Evolutionary conservation across 441 rosid genomes (phyloP).

Genomic region (Pelargonium myrrhifolium): DNA sequence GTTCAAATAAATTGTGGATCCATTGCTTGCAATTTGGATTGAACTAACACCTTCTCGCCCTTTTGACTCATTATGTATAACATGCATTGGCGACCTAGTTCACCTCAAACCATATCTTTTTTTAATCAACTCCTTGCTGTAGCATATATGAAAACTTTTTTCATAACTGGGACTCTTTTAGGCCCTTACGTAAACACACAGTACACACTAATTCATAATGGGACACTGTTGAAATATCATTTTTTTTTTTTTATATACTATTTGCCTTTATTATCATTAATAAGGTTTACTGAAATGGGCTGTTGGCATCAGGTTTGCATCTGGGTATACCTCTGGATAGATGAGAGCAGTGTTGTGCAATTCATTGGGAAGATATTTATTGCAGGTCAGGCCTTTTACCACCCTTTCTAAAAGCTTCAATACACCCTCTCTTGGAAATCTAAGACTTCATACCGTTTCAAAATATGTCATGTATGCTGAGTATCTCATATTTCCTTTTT

Average conservation of each 20-base stretch:
- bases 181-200: not conserved
- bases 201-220: constrained; percentile 3
- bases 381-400: constrained; percentile 38
- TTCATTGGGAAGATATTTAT: constrained; percentile 53
- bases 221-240: not conserved
- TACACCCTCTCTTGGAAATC: not conserved
- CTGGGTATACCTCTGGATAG: constrained; percentile 45
- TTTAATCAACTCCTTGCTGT: not conserved
- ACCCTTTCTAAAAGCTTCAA: constrained; percentile 10
- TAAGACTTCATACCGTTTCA: not conserved
- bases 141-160: not conserved
- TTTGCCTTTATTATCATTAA: not conserved
- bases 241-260: constrained; percentile 1
- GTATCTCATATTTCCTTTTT: not conserved
- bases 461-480: not conserved
- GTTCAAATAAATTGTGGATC: no score
- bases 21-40: no score
- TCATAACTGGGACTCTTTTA: not conserved
- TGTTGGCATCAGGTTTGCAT: constrained; percentile 43
- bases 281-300: constrained; percentile 22
- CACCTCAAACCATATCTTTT: no score
- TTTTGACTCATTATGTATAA: no score
- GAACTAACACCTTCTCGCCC: no score
- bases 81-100: no score
- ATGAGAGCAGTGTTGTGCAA: constrained; percentile 46